Evolutionary conservation across 768 basidiomycete species (phyloP), one percentile per base, ranked within the genome.

Genomic region (Bullera alba): DNA sequence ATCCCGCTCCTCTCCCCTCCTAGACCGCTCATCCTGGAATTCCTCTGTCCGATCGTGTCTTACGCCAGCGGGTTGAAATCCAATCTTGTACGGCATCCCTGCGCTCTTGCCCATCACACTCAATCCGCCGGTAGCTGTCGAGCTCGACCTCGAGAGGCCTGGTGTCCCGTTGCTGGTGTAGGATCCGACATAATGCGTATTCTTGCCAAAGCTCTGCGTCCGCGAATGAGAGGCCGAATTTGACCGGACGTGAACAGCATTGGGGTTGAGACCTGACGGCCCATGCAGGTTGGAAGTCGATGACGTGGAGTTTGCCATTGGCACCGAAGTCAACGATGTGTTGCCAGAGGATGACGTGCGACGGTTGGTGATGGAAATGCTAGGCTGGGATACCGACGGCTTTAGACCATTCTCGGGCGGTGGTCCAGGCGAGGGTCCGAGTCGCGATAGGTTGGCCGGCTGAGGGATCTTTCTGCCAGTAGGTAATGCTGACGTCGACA

Each of bases 41-140:
- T 88, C 86, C 48, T 87, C 89, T 5, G 91, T 95, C 30, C 85
- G 80, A 4, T 79, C 82, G 12, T 83, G 76, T 67, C 81, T 84
- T 4, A 90, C 81, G 4, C 92, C 92, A 61, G 79, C 85, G 4
- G 93, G 93, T 69, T 99, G 93, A 68, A 96, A 99, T 1, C 90
- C 89, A 2, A 87, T 83, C 39, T 84, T 82, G 68, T 97, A 97
- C 1, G 74, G 75, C 57, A 65, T 72, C 52, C 65, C 65, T 7
- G 56, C 55, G 4, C 48, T 50, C 22, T 53, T 46, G 26, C 50
- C 41, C 1, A 46, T 23, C 19, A 32, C 48, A n/a, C 51, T 46
- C 1, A 35, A 37, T 19, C 49, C 52, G 5, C 38, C 32, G 4
- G 56, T 58, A 17, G 52, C 46, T 8, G 36, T 37, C 5, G 57